Percentiles rank a stretch among this genome's conserved stretches.
phyloP scores from a whole-genome alignment of 2,329 filamentous ascomycete species.

The Penicillium janthinellum region DNA sequence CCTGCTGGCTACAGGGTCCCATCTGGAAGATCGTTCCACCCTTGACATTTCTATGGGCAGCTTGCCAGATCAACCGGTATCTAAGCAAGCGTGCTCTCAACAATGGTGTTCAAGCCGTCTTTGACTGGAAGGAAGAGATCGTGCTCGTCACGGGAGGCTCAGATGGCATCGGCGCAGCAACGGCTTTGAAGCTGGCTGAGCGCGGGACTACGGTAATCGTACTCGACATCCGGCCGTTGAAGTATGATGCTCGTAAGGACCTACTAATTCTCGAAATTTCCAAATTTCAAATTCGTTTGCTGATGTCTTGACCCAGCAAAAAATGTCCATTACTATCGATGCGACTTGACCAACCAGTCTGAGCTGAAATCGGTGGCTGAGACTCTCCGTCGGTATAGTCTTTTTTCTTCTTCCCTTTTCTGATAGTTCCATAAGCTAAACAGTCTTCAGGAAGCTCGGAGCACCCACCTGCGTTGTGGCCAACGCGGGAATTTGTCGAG shows the following conservation, averaged over 20 bases:
- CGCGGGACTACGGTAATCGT: constrained; percentile 7
- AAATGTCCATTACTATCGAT: constrained; percentile 9
- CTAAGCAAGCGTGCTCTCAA: constrained; percentile 7
- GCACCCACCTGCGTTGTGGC: constrained; percentile 7
- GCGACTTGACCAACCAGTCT: constrained; percentile 5
- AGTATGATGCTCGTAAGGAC: constrained; percentile 3
- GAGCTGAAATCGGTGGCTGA: constrained; percentile 6
- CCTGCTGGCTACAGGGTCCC: not conserved
- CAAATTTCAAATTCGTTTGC: not conserved
- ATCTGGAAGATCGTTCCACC: not conserved
- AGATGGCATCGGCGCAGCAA: constrained; percentile 10
- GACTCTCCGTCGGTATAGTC: not conserved
- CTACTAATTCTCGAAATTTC: not conserved
- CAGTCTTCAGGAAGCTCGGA: not conserved
- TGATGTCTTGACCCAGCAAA: not conserved
- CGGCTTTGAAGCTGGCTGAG: constrained; percentile 1
- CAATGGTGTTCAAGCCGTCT: constrained; percentile 4
- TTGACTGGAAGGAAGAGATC: constrained; percentile 13
- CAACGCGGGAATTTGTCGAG: constrained; percentile 7
- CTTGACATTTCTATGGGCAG: not conserved
- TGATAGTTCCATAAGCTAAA: not conserved
- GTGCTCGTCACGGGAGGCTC: constrained; percentile 10
- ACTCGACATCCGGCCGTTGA: constrained; percentile 12
- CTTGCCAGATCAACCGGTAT: constrained; percentile 2
- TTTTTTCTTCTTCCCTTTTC: not conserved